phyloP scores from a whole-genome alignment of 768 basidiomycete species.

The Mycena latifolia region DNA sequence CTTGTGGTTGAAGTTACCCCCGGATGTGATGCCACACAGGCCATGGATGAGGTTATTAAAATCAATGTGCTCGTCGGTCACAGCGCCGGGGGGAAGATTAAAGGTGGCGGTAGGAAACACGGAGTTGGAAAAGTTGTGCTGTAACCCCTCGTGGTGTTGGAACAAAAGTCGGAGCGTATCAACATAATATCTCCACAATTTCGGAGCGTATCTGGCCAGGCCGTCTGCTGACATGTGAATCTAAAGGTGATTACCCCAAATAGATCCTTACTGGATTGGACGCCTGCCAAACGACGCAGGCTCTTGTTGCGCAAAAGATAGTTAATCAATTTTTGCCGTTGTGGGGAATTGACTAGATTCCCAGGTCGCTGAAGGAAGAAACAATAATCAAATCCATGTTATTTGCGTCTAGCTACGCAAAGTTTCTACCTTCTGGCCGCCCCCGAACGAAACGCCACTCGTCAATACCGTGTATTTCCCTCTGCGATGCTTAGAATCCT shows the following conservation, averaged over 20 bases:
- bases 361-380: neutral
- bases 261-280: constrained; percentile 12
- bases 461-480: neutral
- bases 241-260: neutral
- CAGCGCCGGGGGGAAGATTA: too few relatives aligned
- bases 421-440: constrained; percentile 11
- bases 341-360: neutral
- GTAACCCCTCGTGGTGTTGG: too few relatives aligned
- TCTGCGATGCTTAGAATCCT: neutral
- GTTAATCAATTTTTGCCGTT: neutral
- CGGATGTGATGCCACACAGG: too few relatives aligned
- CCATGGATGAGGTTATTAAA: too few relatives aligned
- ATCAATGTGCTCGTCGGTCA: too few relatives aligned
- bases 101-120: too few relatives aligned
- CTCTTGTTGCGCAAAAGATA: neutral
- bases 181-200: too few relatives aligned
- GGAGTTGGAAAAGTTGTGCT: too few relatives aligned
- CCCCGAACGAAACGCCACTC: constrained; percentile 5
- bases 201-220: too few relatives aligned
- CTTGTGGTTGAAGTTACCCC: neutral
- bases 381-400: neutral
- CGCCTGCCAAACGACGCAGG: neutral
- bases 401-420: neutral
- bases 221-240: neutral
- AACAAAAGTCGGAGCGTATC: too few relatives aligned